phyloP scores from a whole-genome alignment of 768 basidiomycete species.

The Termitomyces heimii region DNA sequence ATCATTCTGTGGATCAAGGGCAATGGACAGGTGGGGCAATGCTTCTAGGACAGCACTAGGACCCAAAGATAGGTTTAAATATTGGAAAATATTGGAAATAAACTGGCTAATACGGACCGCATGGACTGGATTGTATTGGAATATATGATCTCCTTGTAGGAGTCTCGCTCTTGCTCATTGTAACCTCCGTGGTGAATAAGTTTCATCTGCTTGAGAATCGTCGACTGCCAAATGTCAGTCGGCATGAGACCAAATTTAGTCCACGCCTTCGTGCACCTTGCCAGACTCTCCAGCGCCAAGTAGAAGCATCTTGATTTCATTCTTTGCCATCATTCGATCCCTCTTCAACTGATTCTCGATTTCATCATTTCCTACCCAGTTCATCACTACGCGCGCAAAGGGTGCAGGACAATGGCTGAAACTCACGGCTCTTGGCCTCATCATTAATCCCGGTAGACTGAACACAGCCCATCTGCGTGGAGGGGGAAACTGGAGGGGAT shows the following conservation, averaged over 20 bases:
- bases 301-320: constrained; percentile 94
- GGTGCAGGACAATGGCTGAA: not conserved
- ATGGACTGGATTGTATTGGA: constrained; percentile 89
- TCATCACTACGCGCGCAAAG: not conserved
- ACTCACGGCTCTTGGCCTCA: constrained; percentile 80
- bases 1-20: constrained; percentile 65
- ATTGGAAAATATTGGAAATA: not conserved
- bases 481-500: not conserved
- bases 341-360: constrained; percentile 90
- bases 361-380: constrained; percentile 72
- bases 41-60: constrained; percentile 60
- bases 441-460: constrained; percentile 67
- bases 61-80: not conserved
- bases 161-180: constrained; percentile 37
- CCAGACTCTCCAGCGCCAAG: constrained; percentile 97
- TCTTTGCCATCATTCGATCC: constrained; percentile 84
- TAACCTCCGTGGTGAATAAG: constrained; percentile 1
- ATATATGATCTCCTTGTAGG: constrained; percentile 88
- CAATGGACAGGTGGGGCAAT: constrained; percentile 76
- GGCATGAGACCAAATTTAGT: not conserved
- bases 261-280: constrained; percentile 48
- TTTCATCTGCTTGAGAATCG: not conserved
- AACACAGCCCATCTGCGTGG: constrained; percentile 58
- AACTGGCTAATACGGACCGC: constrained; percentile 45
- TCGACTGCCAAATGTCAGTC: not conserved